Evolutionary conservation across 768 basidiomycete species (phyloP).

Genomic region (Lyophyllum atratum): DNA sequence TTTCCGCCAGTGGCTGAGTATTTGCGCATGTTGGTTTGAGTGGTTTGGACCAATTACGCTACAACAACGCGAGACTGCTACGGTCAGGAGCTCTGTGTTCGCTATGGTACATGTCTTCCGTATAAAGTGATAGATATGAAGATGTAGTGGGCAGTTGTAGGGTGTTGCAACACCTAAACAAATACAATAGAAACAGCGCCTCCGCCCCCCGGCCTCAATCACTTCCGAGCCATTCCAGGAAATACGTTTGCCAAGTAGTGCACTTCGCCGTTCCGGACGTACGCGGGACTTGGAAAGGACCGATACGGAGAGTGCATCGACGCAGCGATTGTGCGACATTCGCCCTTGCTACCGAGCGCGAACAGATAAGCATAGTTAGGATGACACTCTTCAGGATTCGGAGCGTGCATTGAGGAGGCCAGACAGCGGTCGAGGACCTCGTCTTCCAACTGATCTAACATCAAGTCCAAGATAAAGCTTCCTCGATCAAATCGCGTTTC

Average conservation of each 20-base stretch:
- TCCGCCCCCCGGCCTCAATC: neutral
- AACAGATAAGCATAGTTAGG: neutral
- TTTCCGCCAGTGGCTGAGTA: slow-evolving; percentile 18
- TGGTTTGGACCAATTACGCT: neutral
- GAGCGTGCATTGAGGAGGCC: neutral
- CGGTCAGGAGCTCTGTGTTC: no score
- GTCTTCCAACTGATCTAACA: neutral
- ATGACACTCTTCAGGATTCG: neutral
- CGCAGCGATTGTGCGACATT: neutral
- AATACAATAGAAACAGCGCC: neutral
- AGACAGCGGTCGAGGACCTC: neutral
- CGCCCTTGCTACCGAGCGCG: neutral
- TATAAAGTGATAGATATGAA: neutral
- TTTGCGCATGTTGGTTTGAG: slow-evolving; percentile 12
- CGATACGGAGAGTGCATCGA: neutral
- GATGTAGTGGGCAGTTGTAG: neutral
- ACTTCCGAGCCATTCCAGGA: neutral
- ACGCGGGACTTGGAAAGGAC: neutral
- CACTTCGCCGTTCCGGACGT: neutral
- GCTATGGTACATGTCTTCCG: no score
- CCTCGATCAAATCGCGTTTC: neutral
- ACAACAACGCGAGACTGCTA: neutral
- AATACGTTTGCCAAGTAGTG: neutral
- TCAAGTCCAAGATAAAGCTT: neutral
- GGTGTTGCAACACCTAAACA: no score